These are phyloP conservation scores for Fabrea salina DNA, from an alignment of 169 alveolate species.

Conservation along the genomic window DNA sequence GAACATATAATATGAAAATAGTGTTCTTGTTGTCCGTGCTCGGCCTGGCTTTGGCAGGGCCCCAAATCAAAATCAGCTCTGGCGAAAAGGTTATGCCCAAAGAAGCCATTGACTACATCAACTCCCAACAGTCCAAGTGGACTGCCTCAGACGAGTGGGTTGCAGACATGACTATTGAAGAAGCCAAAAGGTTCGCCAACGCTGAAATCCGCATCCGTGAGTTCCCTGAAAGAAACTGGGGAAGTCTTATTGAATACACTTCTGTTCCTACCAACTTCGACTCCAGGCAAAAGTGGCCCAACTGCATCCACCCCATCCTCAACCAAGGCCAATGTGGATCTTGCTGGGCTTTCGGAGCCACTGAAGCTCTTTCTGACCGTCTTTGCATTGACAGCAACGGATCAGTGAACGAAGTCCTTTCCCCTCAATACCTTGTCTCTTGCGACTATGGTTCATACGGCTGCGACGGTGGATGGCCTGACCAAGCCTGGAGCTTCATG, in stretches of 20 bases:
- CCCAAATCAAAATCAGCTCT: neutral
- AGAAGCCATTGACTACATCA: conserved; percentile 16
- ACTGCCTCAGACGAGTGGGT: conserved; percentile 24
- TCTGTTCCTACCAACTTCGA: conserved; percentile 54
- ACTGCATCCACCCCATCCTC: conserved; percentile 69
- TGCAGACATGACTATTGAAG: conserved; percentile 1
- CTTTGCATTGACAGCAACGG: conserved; percentile 65
- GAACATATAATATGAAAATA: no score
- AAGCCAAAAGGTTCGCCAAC: neutral
- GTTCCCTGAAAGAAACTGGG: conserved; percentile 5
- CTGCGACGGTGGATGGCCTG: conserved; percentile 70
- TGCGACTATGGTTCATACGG: conserved; percentile 65
- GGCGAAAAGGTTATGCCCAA: neutral
- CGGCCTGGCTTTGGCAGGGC: neutral
- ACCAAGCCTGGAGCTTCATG: conserved; percentile 55
- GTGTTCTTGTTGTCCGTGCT: no score
- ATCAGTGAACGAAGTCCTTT: conserved; percentile 38
- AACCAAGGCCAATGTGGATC: conserved; percentile 86
- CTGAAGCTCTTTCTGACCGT: conserved; percentile 84
- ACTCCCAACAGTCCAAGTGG: neutral
- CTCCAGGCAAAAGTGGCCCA: conserved; percentile 46
- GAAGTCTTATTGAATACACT: neutral
- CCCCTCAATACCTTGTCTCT: conserved; percentile 67
- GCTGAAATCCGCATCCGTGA: neutral
- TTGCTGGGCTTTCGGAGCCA: conserved; percentile 90